Evolutionary conservation across 2,329 filamentous ascomycete genomes (phyloP).

Genomic region (Daldinia sp.): DNA sequence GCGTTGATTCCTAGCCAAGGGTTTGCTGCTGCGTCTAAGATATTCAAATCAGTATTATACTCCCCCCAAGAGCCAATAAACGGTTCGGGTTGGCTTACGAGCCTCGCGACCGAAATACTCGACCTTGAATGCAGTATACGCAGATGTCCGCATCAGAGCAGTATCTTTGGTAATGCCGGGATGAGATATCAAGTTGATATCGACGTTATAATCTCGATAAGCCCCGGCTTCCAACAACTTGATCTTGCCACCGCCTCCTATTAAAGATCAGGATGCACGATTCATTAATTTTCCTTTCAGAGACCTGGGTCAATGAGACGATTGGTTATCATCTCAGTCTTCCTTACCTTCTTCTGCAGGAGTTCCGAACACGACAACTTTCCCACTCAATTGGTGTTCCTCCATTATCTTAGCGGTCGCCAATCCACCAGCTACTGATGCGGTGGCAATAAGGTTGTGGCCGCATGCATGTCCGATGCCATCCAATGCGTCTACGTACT

Average conservation of each 20-base stretch:
- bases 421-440: slow-evolving; percentile 61
- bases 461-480: slow-evolving; percentile 66
- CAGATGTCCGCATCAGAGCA: slow-evolving; percentile 64
- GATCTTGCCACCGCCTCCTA: slow-evolving; percentile 63
- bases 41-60: slow-evolving; percentile 17
- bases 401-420: slow-evolving; percentile 61
- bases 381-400: slow-evolving; percentile 57
- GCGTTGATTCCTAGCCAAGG: slow-evolving; percentile 72
- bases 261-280: slow-evolving; percentile 15
- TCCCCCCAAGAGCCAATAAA: background rate
- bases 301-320: background rate
- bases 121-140: slow-evolving; percentile 62
- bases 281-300: slow-evolving; percentile 1
- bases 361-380: slow-evolving; percentile 63
- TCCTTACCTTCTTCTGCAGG: slow-evolving; percentile 63
- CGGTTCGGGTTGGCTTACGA: slow-evolving; percentile 45
- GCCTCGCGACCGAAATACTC: slow-evolving; percentile 67
- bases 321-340: background rate
- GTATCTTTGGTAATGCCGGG: slow-evolving; percentile 58
- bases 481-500: slow-evolving; percentile 60
- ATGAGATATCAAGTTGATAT: slow-evolving; percentile 58
- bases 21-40: slow-evolving; percentile 62
- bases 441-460: slow-evolving; percentile 66
- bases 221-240: slow-evolving; percentile 59
- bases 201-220: slow-evolving; percentile 56